Percentiles rank a stretch among this genome's conserved stretches.
Evolutionary conservation across 2,329 filamentous ascomycete species (phyloP).

Genomic region (Pseudogymnoascus sp.): DNA sequence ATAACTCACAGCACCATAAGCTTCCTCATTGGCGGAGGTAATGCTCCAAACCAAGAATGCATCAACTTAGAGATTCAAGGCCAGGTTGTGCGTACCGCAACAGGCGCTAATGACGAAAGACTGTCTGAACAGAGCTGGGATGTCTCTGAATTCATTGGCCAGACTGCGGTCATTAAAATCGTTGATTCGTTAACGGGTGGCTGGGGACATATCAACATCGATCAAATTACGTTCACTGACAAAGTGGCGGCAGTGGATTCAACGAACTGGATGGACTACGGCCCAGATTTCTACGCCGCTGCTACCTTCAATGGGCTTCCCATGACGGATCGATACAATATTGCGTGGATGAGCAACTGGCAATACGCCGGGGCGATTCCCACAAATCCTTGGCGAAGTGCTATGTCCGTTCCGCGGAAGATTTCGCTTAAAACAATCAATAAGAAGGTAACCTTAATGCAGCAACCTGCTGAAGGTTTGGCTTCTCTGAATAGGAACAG

Average conservation of each 20-base stretch:
- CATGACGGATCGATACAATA: constrained; percentile 28
- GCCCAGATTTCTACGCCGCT: constrained; percentile 16
- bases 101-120: too few relatives aligned
- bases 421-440: constrained; percentile 27
- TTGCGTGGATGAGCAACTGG: constrained; percentile 53
- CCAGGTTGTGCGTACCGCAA: too few relatives aligned
- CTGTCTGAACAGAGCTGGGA: too few relatives aligned
- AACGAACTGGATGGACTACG: constrained; percentile 50
- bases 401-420: constrained; percentile 42
- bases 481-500: background rate
- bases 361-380: constrained; percentile 47
- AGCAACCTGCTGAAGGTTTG: background rate
- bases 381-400: constrained; percentile 44
- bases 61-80: too few relatives aligned
- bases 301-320: constrained; percentile 17
- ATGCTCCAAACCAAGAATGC: too few relatives aligned
- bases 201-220: too few relatives aligned
- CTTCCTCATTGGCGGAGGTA: too few relatives aligned
- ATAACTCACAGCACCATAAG: too few relatives aligned
- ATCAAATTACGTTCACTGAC: too few relatives aligned
- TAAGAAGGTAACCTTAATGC: background rate
- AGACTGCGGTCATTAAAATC: too few relatives aligned
- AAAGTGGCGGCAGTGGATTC: constrained; percentile 30
- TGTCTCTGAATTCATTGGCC: too few relatives aligned
- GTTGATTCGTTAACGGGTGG: too few relatives aligned